These are phyloP conservation scores for Grifola frondosa DNA, from an alignment of 1,284 basidiomycete species.

Conservation along the genomic window DNA sequence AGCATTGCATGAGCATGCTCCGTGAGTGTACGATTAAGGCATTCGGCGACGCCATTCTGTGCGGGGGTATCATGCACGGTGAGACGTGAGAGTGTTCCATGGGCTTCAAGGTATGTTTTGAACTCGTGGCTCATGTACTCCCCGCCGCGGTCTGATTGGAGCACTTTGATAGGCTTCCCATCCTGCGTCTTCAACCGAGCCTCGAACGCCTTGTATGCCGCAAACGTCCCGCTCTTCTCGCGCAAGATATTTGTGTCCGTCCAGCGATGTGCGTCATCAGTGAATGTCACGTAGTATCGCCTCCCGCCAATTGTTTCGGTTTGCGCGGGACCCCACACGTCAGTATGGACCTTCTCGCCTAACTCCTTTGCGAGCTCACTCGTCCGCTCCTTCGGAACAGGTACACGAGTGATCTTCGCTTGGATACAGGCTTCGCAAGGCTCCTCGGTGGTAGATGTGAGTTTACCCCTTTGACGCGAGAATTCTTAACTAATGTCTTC, in stretches of 20 bases:
- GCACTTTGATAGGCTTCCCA: neutral
- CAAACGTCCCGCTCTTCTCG: slow-evolving; percentile 26
- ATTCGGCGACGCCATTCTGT: slow-evolving; percentile 36
- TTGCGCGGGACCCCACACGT: slow-evolving; percentile 38
- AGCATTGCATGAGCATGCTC: slow-evolving; percentile 6
- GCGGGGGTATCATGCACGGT: slow-evolving; percentile 36
- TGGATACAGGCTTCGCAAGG: slow-evolving; percentile 36
- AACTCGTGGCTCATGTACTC: slow-evolving; percentile 7
- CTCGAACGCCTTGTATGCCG: slow-evolving; percentile 24
- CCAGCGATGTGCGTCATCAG: slow-evolving; percentile 25
- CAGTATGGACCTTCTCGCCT: slow-evolving; percentile 36
- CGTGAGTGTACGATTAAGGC: slow-evolving; percentile 30
- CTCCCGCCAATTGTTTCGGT: slow-evolving; percentile 22
- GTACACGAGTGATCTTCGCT: slow-evolving; percentile 31
- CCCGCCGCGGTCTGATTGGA: slow-evolving; percentile 5
- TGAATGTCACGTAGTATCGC: slow-evolving; percentile 29
- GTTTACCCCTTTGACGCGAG: slow-evolving; percentile 30
- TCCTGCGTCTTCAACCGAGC: slow-evolving; percentile 16
- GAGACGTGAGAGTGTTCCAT: neutral
- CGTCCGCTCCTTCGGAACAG: slow-evolving; percentile 32
- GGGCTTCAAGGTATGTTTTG: slow-evolving; percentile 1
- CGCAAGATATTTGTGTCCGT: slow-evolving; percentile 17
- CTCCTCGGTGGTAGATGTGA: slow-evolving; percentile 20
- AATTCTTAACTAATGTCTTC: slow-evolving; percentile 26
- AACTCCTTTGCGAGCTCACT: slow-evolving; percentile 28